Evolutionary conservation across 345 rosid species (phyloP).

Genomic region (Litchi chinensis): DNA sequence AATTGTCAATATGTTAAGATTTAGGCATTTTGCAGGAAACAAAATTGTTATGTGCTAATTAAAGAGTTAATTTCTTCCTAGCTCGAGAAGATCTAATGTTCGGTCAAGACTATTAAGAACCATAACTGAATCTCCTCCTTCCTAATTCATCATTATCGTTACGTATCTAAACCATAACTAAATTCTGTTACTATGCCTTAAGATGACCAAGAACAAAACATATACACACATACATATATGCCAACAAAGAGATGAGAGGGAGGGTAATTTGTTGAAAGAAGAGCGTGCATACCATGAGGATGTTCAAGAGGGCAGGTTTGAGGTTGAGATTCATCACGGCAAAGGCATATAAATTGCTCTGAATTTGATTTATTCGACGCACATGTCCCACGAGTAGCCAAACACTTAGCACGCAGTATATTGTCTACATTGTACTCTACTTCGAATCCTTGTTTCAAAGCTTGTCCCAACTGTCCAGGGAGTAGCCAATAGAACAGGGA

Average conservation of each 20-base stretch:
- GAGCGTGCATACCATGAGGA: neutral
- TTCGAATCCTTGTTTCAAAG: slow-evolving; percentile 31
- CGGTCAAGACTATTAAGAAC: too few relatives aligned
- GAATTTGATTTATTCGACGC: slow-evolving; percentile 29
- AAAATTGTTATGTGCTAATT: too few relatives aligned
- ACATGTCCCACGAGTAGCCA: slow-evolving; percentile 39
- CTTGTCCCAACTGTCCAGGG: rapidly evolving
- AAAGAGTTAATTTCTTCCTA: too few relatives aligned
- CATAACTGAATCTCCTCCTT: too few relatives aligned
- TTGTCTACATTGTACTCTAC: neutral
- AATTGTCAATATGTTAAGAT: too few relatives aligned
- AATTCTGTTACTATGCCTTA: neutral
- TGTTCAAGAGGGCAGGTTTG: neutral
- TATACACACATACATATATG: too few relatives aligned
- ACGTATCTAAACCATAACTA: neutral
- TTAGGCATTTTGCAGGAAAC: too few relatives aligned
- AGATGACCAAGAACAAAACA: neutral
- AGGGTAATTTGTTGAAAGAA: neutral
- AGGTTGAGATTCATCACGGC: slow-evolving; percentile 21
- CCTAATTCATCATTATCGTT: neutral
- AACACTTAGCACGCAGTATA: slow-evolving; percentile 15
- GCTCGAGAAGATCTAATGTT: too few relatives aligned
- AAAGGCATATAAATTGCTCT: slow-evolving; percentile 36
- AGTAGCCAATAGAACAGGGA: slow-evolving; percentile 18
- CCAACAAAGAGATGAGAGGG: neutral